phyloP scores from a whole-genome alignment of 208 protist species.

The Leishmania major region DNA sequence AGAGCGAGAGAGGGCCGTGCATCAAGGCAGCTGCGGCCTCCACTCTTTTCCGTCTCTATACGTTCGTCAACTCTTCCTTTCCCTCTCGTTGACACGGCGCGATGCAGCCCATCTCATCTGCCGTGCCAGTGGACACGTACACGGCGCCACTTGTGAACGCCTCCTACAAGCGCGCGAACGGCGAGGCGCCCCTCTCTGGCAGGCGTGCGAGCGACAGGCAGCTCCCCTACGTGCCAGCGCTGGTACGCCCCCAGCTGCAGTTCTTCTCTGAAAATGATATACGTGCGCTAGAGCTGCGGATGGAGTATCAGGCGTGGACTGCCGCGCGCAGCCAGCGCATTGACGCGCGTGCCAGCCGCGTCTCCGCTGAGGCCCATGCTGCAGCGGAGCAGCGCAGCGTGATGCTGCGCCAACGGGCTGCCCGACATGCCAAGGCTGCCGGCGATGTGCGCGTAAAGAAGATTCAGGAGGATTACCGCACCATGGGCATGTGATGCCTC shows the following conservation, averaged over 20 bases:
- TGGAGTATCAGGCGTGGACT: slow-evolving; percentile 21
- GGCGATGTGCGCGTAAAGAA: slow-evolving; percentile 18
- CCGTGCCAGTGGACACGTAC: slow-evolving; percentile 32
- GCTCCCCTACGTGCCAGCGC: slow-evolving; percentile 34
- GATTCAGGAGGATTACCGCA: slow-evolving; percentile 33
- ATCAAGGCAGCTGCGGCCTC: not conserved
- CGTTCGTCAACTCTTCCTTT: not conserved
- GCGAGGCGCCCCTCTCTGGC: slow-evolving; percentile 14
- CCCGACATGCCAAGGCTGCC: slow-evolving; percentile 21
- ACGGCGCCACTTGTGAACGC: slow-evolving; percentile 13
- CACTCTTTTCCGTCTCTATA: not conserved
- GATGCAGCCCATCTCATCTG: slow-evolving; percentile 22
- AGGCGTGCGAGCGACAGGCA: not conserved
- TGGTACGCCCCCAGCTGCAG: slow-evolving; percentile 51
- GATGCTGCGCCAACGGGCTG: slow-evolving; percentile 15
- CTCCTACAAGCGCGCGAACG: slow-evolving; percentile 27
- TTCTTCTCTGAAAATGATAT: slow-evolving; percentile 39
- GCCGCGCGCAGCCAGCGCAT: slow-evolving; percentile 27
- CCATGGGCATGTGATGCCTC: slow-evolving; percentile 12
- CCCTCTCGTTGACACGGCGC: not conserved
- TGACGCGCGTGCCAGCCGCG: slow-evolving; percentile 28
- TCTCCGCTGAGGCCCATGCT: slow-evolving; percentile 12
- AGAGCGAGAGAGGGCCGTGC: not conserved
- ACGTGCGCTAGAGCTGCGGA: slow-evolving; percentile 42
- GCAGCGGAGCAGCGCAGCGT: slow-evolving; percentile 14